A percentile compares a stretch with the other conserved stretches of the same genome.
phyloP scores from a whole-genome alignment of 2,329 filamentous ascomycete species.

The Pseudogymnoascus sp. region DNA sequence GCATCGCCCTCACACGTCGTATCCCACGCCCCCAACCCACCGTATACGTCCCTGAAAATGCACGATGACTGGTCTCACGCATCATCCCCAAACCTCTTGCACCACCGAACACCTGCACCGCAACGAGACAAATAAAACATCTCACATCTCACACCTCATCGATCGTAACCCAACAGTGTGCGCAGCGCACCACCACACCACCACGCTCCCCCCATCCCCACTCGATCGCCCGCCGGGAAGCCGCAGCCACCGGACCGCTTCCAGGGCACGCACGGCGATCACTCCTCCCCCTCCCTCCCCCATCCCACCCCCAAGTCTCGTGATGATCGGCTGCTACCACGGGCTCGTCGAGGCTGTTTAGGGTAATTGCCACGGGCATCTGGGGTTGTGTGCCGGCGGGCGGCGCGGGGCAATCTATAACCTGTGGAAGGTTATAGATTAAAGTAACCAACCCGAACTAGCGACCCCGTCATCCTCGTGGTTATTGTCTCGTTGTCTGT shows the following conservation, averaged over 20 bases:
- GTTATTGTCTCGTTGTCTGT: neutral
- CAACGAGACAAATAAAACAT: neutral
- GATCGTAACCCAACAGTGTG: neutral
- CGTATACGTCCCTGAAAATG: neutral
- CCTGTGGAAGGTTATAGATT: neutral
- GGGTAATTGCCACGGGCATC: neutral
- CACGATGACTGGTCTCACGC: neutral
- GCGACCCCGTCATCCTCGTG: neutral
- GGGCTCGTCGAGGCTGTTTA: neutral
- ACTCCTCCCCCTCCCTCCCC: too few species aligned
- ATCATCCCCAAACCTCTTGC: neutral
- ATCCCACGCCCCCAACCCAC: neutral
- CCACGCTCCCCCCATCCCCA: neutral
- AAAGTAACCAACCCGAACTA: neutral
- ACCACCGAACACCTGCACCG: neutral
- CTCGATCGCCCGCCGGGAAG: neutral
- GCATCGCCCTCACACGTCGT: neutral
- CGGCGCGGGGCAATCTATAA: neutral
- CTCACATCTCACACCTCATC: neutral
- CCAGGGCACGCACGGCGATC: neutral
- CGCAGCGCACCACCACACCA: neutral
- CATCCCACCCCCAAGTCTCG: neutral
- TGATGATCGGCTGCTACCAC: neutral
- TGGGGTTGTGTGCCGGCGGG: neutral
- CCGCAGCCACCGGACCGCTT: neutral